Evolutionary conservation across 78 protist genomes (phyloP).

Genomic region (Cavenderia fasciculata): DNA sequence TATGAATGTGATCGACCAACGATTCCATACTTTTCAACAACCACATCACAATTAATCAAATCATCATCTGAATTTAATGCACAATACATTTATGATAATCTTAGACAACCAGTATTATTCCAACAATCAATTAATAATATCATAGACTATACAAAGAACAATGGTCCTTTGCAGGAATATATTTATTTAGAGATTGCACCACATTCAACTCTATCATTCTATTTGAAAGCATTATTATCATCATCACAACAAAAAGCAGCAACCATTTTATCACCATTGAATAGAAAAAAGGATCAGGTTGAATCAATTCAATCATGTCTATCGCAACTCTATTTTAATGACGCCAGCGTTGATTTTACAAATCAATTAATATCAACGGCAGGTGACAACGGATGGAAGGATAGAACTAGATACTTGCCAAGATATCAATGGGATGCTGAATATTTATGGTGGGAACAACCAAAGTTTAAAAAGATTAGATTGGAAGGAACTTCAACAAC

Average conservation of each 20-base stretch:
- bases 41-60: not conserved
- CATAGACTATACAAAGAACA: too few species aligned
- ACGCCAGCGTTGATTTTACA: not conserved
- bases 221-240: not conserved
- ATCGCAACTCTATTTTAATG: not conserved
- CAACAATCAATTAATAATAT: not conserved
- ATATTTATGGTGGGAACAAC: not conserved
- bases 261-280: not conserved
- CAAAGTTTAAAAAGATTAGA: not conserved
- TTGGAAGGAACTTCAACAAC: constrained; percentile 21
- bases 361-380: not conserved
- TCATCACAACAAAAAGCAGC: not conserved
- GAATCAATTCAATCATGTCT: not conserved
- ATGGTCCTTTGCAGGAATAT: not conserved
- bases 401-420: not conserved
- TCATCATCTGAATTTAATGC: not conserved
- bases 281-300: not conserved
- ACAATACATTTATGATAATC: not conserved
- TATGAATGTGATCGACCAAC: not conserved
- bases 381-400: not conserved
- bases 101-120: constrained; percentile 2
- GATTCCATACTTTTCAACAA: constrained; percentile 16
- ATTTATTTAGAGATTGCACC: constrained; percentile 36
- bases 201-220: constrained; percentile 12
- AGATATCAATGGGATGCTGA: constrained; percentile 40